These are phyloP conservation scores for Dianthus caryophyllus DNA, from an alignment of 148 eudicot genomes.

Conservation along the genomic window DNA sequence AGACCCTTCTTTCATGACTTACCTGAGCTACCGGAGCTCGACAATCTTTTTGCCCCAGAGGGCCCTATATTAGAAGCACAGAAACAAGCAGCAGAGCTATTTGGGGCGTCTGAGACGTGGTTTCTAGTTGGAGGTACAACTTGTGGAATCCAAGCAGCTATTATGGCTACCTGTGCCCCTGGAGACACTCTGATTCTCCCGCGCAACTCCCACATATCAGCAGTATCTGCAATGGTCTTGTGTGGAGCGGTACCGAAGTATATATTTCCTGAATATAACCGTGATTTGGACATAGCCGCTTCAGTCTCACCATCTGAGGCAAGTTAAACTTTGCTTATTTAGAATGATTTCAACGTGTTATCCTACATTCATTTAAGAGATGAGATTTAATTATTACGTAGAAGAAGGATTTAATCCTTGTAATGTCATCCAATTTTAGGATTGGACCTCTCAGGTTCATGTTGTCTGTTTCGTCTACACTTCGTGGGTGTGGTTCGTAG, in stretches of 20 bases:
- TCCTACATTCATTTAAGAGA: too few species aligned
- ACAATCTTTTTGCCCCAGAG: conserved; percentile 55
- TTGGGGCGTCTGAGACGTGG: conserved; percentile 83
- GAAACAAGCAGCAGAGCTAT: conserved; percentile 55
- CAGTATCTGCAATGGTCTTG: conserved; percentile 60
- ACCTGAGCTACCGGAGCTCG: conserved; percentile 55
- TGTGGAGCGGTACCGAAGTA: conserved; percentile 63
- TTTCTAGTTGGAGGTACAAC: conserved; percentile 91
- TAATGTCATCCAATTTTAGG: too few species aligned
- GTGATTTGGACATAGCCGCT: conserved; percentile 59
- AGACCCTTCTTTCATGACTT: conserved; percentile 56
- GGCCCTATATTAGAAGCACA: conserved; percentile 69
- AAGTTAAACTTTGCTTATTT: conserved; percentile 22
- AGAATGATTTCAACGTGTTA: too few species aligned
- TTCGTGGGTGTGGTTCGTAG: too few species aligned
- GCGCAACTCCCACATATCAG: conserved; percentile 70
- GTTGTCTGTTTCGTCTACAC: too few species aligned
- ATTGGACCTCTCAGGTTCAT: too few species aligned
- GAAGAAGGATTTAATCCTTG: too few species aligned
- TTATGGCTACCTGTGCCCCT: conserved; percentile 70
- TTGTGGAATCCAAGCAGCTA: conserved; percentile 77
- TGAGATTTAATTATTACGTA: too few species aligned
- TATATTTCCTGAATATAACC: conserved; percentile 53
- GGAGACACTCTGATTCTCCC: conserved; percentile 69
- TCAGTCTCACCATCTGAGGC: conserved; percentile 55